These are phyloP conservation scores for Arachnomyces sp. DNA, from an alignment of 2,329 filamentous ascomycete species.

Conservation along the genomic window DNA sequence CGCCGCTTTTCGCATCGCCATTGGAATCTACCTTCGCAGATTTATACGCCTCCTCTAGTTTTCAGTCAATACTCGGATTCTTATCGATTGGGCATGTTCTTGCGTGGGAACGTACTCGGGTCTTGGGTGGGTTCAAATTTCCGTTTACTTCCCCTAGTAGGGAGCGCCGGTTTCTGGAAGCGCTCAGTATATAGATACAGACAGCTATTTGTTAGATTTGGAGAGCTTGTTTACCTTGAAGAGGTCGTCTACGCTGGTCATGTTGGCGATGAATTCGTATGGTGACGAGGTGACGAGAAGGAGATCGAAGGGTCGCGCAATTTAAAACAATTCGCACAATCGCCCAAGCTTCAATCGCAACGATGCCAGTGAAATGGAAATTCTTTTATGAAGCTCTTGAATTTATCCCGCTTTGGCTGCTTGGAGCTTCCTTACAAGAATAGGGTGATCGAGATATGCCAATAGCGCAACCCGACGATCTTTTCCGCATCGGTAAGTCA, in stretches of 20 bases:
- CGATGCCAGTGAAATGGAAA: no score
- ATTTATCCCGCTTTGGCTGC: conserved; percentile 12
- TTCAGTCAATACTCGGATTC: conserved; percentile 11
- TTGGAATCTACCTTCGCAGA: conserved; percentile 46
- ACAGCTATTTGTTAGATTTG: not conserved
- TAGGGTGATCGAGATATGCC: conserved; percentile 24
- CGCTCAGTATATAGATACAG: conserved; percentile 12
- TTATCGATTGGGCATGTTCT: conserved; percentile 1
- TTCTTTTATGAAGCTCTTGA: not conserved
- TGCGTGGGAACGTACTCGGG: conserved; percentile 33
- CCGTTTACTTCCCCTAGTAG: conserved; percentile 42
- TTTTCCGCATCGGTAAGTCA: conserved; percentile 18
- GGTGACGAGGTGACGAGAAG: no score
- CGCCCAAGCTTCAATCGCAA: no score
- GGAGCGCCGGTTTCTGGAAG: conserved; percentile 40
- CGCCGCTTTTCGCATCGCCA: conserved; percentile 42
- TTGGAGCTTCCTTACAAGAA: conserved; percentile 11
- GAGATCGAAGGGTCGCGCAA: no score
- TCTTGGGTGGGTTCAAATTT: conserved; percentile 50
- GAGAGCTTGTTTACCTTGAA: conserved; percentile 40
- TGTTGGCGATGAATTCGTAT: conserved; percentile 20
- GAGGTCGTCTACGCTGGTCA: conserved; percentile 55
- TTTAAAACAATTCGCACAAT: conserved; percentile 10
- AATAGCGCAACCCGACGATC: conserved; percentile 19
- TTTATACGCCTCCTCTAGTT: conserved; percentile 49